Conservation (phyloP, 2,329 filamentous ascomycete species). For the Sphaerostilbella broomeana region DNA sequence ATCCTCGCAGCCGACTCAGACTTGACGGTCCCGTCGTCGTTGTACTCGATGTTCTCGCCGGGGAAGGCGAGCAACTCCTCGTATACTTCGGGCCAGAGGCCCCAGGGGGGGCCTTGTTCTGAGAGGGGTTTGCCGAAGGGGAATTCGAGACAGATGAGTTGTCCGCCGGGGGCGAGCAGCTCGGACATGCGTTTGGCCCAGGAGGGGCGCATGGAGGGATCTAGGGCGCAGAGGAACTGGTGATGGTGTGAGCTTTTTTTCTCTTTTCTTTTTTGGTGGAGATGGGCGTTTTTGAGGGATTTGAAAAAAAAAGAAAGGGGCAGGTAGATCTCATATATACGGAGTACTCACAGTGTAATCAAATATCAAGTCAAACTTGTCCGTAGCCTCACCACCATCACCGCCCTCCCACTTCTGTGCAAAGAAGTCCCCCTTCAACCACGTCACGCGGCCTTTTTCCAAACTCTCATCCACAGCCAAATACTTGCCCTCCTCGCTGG, state of each 20-base stretch:
- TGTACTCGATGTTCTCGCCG: constrained; percentile 59
- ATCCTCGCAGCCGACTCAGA: constrained; percentile 24
- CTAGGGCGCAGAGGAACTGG: constrained; percentile 58
- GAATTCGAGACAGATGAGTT: constrained; percentile 66
- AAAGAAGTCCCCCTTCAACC: constrained; percentile 63
- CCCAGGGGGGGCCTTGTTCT: constrained; percentile 66
- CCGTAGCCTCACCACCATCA: constrained; percentile 32
- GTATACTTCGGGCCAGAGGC: constrained; percentile 62
- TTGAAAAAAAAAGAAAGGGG: background rate
- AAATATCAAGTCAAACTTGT: constrained; percentile 59
- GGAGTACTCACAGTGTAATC: constrained; percentile 51
- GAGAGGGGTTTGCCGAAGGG: constrained; percentile 63
- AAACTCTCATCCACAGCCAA: constrained; percentile 35
- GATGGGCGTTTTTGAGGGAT: background rate
- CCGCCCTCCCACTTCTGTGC: constrained; percentile 47
- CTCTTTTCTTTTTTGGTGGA: background rate
- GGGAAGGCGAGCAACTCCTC: constrained; percentile 63
- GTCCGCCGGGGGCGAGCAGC: constrained; percentile 43
- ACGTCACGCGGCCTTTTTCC: constrained; percentile 46
- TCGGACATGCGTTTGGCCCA: constrained; percentile 49
- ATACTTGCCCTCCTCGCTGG: constrained; percentile 33
- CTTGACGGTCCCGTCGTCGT: constrained; percentile 37
- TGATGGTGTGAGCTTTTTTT: background rate
- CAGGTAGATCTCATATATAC: background rate
- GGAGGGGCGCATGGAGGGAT: constrained; percentile 41